A percentile compares a stretch with the other conserved stretches of the same genome.
These are phyloP conservation scores for Chytriomyces sp. DNA, from an alignment of 192 early-diverging fungal genomes.

Conservation along the genomic window DNA sequence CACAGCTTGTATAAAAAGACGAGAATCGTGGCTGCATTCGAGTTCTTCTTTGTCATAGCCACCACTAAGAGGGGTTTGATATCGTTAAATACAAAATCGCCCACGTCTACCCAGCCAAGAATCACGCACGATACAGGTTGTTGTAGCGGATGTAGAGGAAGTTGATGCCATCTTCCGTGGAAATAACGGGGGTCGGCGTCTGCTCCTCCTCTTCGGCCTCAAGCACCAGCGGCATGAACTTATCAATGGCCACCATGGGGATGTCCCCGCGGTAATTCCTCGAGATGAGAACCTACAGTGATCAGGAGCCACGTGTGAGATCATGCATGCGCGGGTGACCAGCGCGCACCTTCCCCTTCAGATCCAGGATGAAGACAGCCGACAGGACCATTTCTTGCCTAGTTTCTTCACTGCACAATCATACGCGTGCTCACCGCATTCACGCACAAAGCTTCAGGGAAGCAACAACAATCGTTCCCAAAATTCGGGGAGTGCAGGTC, in stretches of 20 bases:
- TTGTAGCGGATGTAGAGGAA: constrained; percentile 95
- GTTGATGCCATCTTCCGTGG: constrained; percentile 91
- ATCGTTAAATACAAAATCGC: neutral
- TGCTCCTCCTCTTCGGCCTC: constrained; percentile 92
- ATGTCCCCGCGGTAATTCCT: constrained; percentile 98
- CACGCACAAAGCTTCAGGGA: no score
- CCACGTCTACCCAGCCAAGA: neutral
- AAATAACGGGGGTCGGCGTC: constrained; percentile 82
- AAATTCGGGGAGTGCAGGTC: no score
- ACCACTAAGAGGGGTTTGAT: constrained; percentile 72
- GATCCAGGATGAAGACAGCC: constrained; percentile 90
- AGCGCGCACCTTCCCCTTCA: constrained; percentile 89
- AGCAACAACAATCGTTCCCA: no score
- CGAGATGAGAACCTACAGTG: constrained; percentile 81
- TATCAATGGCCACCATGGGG: constrained; percentile 92
- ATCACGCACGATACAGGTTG: constrained; percentile 84
- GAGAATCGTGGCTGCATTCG: constrained; percentile 94
- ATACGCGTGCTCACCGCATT: no score
- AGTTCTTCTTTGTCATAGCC: constrained; percentile 95
- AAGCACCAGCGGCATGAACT: constrained; percentile 95
- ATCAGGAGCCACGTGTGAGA: neutral
- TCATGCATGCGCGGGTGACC: neutral
- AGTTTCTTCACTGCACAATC: no score
- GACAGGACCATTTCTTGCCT: constrained; percentile 44
- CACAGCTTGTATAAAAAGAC: constrained; percentile 93